Base-by-base conservation (phyloP, 768 basidiomycete species). In the Butyriboletus loyo region DNA sequence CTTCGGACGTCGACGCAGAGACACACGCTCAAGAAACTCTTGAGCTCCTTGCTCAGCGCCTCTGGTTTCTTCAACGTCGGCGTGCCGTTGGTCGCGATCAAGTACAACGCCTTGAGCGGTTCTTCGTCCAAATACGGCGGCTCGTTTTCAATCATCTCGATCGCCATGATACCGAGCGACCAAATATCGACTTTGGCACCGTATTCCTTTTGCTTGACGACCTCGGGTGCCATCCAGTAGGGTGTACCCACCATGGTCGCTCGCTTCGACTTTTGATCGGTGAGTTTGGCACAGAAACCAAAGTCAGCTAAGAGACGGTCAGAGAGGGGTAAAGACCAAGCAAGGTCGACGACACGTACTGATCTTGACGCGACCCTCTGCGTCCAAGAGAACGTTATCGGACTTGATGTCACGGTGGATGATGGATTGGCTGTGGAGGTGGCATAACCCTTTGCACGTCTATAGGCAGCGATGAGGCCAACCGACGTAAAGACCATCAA, bases 211-310 rank as follows among this genome's bases (percentile, higher is more conserved):
- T 94, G 90, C 73, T 93, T 95, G 63, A 97, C 93, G 47, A 97
- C 92, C 69, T 97, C 94, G n/a, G 94, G 94, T 3, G 94, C 94
- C 94, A 97, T 97, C 94, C 94, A 96, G 72, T 96, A 96, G 1
- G 94, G 94, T 11, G 93, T 96, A 31, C 94, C 94, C 5, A 97
- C 93, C 94, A 96, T 96, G n/a, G 93, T 96, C 28, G 93, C 93
- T 47, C 94, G 89, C 72, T 96, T 96, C 37, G 90, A 94, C 70
- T 96, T 97, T 72, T 96, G 91, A 63, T 95, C 93, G 1, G 94
- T 95, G 27, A 98, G 78, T 68, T 96, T 95, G 52, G 94, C 94
- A 59, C 92, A 96, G 77, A 96, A 97, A 40, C 94, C 94, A 65
- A 98, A 98, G 67, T 96, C 94, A 64, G 94, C 94, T 97, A 62